Evolutionary conservation across 345 rosid species (phyloP).

Genomic region (Noccaea bulbosa): DNA sequence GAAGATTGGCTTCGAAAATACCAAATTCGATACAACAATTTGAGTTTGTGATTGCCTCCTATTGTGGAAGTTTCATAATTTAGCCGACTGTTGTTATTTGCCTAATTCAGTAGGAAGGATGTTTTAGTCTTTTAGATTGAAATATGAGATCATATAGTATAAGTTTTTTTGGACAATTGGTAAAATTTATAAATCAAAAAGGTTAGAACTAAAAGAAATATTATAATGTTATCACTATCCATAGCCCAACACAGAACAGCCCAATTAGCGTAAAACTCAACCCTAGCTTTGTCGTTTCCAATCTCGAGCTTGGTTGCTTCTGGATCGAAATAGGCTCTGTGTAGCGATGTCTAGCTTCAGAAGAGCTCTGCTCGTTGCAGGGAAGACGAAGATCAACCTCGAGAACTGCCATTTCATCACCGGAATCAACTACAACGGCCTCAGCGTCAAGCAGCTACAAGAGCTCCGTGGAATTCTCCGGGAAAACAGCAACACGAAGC

Average conservation of each 20-base stretch:
- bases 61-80: not conserved
- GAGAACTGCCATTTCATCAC: conserved; percentile 81
- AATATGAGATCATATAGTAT: conserved; percentile 2
- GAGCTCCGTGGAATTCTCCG: conserved; percentile 73
- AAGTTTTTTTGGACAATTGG: conserved; percentile 2
- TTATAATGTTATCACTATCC: too few relatives aligned
- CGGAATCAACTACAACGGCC: conserved; percentile 73
- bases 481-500: conserved; percentile 57
- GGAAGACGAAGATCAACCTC: conserved; percentile 61
- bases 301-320: conserved; percentile 26
- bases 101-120: conserved; percentile 3
- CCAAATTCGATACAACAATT: conserved; percentile 56
- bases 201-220: too few relatives aligned
- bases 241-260: conserved; percentile 30
- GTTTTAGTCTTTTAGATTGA: conserved; percentile 15
- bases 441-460: conserved; percentile 82
- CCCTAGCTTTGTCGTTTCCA: conserved; percentile 32
- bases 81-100: not conserved
- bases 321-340: not conserved
- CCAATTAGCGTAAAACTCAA: conserved; percentile 11
- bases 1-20: conserved; percentile 92
- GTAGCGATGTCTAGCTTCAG: conserved; percentile 39
- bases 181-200: not conserved
- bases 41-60: conserved; percentile 11
- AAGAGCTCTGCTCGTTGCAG: conserved; percentile 43